Evolutionary conservation across 331 rosid genomes (phyloP).

Genomic region (Prunus yedoensis): DNA sequence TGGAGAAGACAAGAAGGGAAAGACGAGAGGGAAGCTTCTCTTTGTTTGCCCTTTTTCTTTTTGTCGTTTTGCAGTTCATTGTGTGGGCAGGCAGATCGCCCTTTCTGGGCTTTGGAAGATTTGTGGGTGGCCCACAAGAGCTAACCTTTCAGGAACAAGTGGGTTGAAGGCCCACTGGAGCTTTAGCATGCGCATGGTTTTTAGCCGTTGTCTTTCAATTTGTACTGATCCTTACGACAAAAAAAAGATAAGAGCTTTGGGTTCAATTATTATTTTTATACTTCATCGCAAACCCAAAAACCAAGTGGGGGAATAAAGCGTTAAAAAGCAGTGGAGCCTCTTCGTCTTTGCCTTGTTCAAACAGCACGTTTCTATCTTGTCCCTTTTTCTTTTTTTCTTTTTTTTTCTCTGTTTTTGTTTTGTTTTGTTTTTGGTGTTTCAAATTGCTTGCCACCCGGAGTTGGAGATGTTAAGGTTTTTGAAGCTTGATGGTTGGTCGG

Average conservation of each 20-base stretch:
- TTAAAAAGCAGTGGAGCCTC: not conserved
- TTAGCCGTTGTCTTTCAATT: not conserved
- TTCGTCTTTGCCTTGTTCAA: not conserved
- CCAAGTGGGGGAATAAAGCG: not conserved
- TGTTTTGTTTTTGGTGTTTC: not conserved
- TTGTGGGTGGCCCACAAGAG: conserved; percentile 24
- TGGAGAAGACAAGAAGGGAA: not conserved
- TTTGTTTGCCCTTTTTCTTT: not conserved
- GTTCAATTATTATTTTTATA: not conserved
- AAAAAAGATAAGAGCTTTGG: not conserved
- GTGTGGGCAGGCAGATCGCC: not conserved
- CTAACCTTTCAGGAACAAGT: conserved; percentile 2
- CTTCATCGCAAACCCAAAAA: not conserved
- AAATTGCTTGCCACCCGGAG: not conserved
- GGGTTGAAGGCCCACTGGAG: conserved; percentile 28
- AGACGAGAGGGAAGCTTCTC: conserved; percentile 6
- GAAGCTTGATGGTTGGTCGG: not conserved
- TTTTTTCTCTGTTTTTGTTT: no score
- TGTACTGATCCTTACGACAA: not conserved
- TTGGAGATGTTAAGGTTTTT: not conserved
- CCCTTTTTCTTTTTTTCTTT: no score
- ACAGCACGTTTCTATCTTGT: not conserved
- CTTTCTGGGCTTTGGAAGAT: conserved; percentile 16
- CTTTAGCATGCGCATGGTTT: conserved; percentile 30
- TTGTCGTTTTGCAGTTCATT: conserved; percentile 19